Evolutionary conservation across 2,329 filamentous ascomycete species (phyloP).

Genomic region (Amauroascus verrucosus): DNA sequence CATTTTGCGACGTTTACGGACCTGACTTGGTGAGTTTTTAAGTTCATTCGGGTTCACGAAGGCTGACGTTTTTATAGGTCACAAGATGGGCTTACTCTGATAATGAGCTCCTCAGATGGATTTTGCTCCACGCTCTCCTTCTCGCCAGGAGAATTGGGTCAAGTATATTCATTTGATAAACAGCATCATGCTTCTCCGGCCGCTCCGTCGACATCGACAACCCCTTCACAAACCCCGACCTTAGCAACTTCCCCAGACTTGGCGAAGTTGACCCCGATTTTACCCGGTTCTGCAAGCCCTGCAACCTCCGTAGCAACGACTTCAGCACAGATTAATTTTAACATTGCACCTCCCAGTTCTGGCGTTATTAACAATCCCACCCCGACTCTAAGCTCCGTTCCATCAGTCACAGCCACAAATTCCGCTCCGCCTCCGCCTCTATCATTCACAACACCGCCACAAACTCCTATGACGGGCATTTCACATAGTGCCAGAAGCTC

Average conservation of each 20-base stretch:
- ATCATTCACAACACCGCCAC: constrained; percentile 70
- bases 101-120: constrained; percentile 96
- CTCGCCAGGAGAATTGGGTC: constrained; percentile 69
- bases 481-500: constrained; percentile 47
- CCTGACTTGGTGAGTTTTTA: constrained; percentile 64
- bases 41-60: constrained; percentile 2
- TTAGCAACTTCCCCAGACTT: constrained; percentile 48
- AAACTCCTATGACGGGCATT: constrained; percentile 57
- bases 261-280: constrained; percentile 47
- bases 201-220: constrained; percentile 50
- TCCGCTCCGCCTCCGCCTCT: constrained; percentile 38
- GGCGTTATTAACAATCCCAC: constrained; percentile 59
- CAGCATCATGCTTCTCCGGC: constrained; percentile 29
- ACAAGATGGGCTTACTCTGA: constrained; percentile 62
- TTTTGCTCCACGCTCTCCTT: constrained; percentile 94
- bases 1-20: constrained; percentile 98
- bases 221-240: constrained; percentile 61
- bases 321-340: constrained; percentile 64
- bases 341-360: constrained; percentile 6
- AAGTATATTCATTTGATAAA: constrained; percentile 55
- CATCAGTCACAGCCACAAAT: constrained; percentile 63
- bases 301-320: constrained; percentile 48
- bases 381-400: constrained; percentile 65
- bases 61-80: constrained; percentile 46
- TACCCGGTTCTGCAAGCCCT: constrained; percentile 44